These are phyloP conservation scores for Phytophthora pinifolia DNA, from an alignment of 352 stramenopile species.

Conservation along the genomic window DNA sequence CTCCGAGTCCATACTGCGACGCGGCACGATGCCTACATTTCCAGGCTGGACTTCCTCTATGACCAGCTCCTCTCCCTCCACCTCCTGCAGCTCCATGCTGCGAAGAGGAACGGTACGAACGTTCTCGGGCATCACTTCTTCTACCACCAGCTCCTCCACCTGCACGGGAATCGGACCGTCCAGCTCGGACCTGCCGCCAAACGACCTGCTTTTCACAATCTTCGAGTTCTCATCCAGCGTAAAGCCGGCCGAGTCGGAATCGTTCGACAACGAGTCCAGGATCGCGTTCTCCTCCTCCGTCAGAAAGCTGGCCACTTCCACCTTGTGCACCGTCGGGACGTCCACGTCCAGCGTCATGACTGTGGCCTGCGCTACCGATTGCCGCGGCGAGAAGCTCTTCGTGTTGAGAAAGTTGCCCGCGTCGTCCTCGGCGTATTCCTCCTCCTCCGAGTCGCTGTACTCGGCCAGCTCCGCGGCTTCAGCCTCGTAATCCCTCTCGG, in stretches of 20 bases:
- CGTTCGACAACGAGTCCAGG: slow-evolving; percentile 30
- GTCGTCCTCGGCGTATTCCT: slow-evolving; percentile 23
- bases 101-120: slow-evolving; percentile 25
- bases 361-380: slow-evolving; percentile 28
- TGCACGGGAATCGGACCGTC: slow-evolving; percentile 23
- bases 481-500: slow-evolving; percentile 31
- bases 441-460: slow-evolving; percentile 31
- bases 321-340: slow-evolving; percentile 34
- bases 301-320: slow-evolving; percentile 55
- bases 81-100: slow-evolving; percentile 27
- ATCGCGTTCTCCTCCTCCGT: slow-evolving; percentile 44
- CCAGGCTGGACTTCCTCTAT: slow-evolving; percentile 32
- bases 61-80: slow-evolving; percentile 27
- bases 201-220: slow-evolving; percentile 39
- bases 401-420: slow-evolving; percentile 39
- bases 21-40: slow-evolving; percentile 12
- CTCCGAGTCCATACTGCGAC: slow-evolving; percentile 9
- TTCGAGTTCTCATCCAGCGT: slow-evolving; percentile 50
- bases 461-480: slow-evolving; percentile 36
- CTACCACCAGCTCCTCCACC: slow-evolving; percentile 50
- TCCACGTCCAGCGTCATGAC: slow-evolving; percentile 30
- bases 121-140: slow-evolving; percentile 49
- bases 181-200: slow-evolving; percentile 13
- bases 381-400: slow-evolving; percentile 17
- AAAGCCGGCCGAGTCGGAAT: slow-evolving; percentile 38